Base-by-base conservation (phyloP, 768 basidiomycete genomes). In the Mycena galericulata region DNA sequence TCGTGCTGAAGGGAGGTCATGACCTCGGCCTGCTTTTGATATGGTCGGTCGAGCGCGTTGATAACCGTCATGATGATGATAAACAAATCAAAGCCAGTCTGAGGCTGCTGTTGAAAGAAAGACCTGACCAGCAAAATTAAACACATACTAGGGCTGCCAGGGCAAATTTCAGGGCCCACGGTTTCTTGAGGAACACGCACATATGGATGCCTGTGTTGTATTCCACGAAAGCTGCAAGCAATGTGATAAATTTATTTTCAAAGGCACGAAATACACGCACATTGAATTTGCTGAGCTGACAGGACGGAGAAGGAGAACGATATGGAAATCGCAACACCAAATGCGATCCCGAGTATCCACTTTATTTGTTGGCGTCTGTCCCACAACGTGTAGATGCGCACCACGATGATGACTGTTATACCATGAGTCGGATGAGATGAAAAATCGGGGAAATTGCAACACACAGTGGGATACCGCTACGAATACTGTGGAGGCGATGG, bases 331-430 rank as follows among this genome's bases (percentile, higher is more conserved):
- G 58, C 58, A 10, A 41, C 49, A 12, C 49, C 59, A 22, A 67
- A 67, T 30, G 58, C 36, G 27, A 15, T 18, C n/a, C 36, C 17
- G 8, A 67, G 29, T 17, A 55, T 17, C 65, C 58, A 67, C 55
- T 61, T 60, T 1, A 67, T 60, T 10, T 6, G 14, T 4, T 20
- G 29, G 10, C 65, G 57, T 14, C 24, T 36, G n/a, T 67, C 65
- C 65, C 65, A 67, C 27, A 67, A 22, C 11, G 51, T 61, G 40
- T 67, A 67, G 14, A 67, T 29, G 15, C 65, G 57, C 36, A 53
- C 30, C 40, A 51, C 54, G 18, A 67, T 40, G 26, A 67, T 32
- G 22, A 60, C 65, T 67, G 34, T 30, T 6, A 49, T 11, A 18
- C n/a, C 18, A 3, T 34, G 32, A 40, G 26, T 53, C 18, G 17